Percentiles rank a stretch among this genome's conserved stretches.
Conservation (phyloP, 176 grass and related monocot species). For the Raddia distichophylla region DNA sequence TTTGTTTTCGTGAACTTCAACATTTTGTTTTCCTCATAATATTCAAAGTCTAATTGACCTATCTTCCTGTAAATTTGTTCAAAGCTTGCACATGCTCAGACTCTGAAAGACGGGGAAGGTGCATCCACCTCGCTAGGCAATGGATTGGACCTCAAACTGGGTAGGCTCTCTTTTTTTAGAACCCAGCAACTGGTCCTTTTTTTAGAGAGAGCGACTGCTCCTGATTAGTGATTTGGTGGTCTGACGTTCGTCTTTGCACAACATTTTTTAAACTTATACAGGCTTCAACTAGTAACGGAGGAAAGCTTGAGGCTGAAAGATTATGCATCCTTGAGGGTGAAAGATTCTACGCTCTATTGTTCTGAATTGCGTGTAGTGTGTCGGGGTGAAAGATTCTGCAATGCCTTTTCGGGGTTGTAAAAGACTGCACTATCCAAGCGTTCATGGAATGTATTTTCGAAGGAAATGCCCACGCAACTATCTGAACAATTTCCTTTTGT, state of each 20-base stretch:
- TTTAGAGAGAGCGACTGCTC: too few species aligned
- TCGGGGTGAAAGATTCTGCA: not conserved
- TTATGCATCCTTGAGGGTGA: not conserved
- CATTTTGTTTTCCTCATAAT: not conserved
- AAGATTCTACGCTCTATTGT: not conserved
- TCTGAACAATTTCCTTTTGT: too few species aligned
- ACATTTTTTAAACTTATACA: conserved; percentile 31
- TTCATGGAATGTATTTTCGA: not conserved
- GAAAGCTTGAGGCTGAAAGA: not conserved
- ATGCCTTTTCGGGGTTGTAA: not conserved
- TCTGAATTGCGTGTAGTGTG: not conserved
- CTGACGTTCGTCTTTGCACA: not conserved
- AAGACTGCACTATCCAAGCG: not conserved
- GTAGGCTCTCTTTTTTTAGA: conserved; percentile 16
- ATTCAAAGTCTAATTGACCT: not conserved
- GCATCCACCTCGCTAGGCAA: conserved; percentile 50
- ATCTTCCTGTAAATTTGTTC: not conserved
- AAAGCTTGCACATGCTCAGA: conserved; percentile 71
- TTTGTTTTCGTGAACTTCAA: not conserved
- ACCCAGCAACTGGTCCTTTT: too few species aligned
- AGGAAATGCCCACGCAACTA: not conserved
- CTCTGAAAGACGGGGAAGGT: conserved; percentile 47
- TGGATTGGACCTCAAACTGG: conserved; percentile 79
- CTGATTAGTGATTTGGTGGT: not conserved
- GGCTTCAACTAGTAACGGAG: conserved; percentile 55